These are phyloP conservation scores for Polytrichum commune DNA, from an alignment of 225 moss, liverwort and hornwort genomes.

Conservation along the genomic window DNA sequence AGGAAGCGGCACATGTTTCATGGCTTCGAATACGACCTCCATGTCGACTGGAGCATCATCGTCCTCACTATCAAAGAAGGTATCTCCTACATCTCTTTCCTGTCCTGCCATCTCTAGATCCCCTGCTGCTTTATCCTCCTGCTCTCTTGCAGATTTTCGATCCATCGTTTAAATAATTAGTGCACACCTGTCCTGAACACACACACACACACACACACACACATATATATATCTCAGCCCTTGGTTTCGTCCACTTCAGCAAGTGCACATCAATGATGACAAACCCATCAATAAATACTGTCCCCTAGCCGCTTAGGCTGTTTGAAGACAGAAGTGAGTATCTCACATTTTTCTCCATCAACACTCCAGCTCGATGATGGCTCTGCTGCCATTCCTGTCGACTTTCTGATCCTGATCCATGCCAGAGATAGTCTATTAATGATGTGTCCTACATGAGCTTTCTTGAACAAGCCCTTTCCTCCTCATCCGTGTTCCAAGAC, in stretches of 20 bases:
- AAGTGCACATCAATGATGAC: no score
- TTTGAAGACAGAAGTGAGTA: not conserved
- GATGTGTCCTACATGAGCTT: no score
- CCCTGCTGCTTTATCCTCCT: conserved; percentile 4
- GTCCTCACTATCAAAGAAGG: conserved; percentile 81
- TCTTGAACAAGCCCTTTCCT: no score
- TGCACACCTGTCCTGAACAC: no score
- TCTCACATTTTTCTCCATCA: not conserved
- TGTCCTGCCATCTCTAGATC: conserved; percentile 59
- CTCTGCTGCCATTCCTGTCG: not conserved
- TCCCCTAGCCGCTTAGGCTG: not conserved
- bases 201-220: no score
- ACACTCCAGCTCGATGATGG: not conserved
- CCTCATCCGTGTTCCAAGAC: no score
- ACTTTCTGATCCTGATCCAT: not conserved
- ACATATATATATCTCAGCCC: no score
- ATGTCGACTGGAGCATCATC: conserved; percentile 82
- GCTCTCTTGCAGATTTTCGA: no score
- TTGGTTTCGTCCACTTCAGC: no score
- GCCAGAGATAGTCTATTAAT: not conserved
- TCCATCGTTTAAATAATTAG: no score
- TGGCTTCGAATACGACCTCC: conserved; percentile 77
- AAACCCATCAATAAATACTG: not conserved
- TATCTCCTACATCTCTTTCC: conserved; percentile 61
- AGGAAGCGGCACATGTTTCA: conserved; percentile 87